phyloP scores from a whole-genome alignment of 169 alveolate species.

The Sarcocystis neurona region DNA sequence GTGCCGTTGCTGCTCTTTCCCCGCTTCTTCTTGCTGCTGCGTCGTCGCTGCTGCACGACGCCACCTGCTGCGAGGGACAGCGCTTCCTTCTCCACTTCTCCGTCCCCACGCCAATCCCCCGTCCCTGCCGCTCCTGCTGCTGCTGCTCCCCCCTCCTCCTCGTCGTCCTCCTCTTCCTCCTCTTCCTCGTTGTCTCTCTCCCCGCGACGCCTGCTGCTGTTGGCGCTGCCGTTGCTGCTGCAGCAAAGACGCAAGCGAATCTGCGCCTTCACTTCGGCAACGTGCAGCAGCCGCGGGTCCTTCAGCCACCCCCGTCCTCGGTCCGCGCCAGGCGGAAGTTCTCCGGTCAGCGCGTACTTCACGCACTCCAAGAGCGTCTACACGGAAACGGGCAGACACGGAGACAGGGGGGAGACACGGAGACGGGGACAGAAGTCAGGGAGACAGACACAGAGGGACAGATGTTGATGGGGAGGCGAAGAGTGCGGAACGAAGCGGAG shows the following conservation, averaged over 20 bases:
- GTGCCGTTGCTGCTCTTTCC: slow-evolving; percentile 11
- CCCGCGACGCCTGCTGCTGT: slow-evolving; percentile 56
- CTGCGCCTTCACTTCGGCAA: slow-evolving; percentile 88
- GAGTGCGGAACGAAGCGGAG: background rate
- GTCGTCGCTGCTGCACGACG: too few species aligned
- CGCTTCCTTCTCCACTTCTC: too few species aligned
- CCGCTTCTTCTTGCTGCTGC: too few species aligned
- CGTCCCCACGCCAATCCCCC: too few species aligned
- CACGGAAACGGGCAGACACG: background rate
- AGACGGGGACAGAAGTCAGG: background rate
- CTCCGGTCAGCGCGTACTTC: slow-evolving; percentile 90
- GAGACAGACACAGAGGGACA: background rate
- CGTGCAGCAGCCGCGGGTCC: slow-evolving; percentile 86
- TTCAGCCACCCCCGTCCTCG: slow-evolving; percentile 94
- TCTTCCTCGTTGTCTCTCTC: too few species aligned
- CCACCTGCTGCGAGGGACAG: too few species aligned
- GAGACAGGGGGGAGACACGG: background rate
- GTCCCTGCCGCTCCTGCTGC: too few species aligned
- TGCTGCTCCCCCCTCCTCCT: too few species aligned
- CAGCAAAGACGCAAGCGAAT: slow-evolving; percentile 82
- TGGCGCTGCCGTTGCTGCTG: too few species aligned
- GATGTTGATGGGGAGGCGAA: background rate
- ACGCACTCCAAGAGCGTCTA: slow-evolving; percentile 95
- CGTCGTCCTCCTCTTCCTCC: too few species aligned
- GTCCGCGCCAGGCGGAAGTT: slow-evolving; percentile 94